Conservation (phyloP, 2,329 filamentous ascomycete species). For the Pseudogymnoascus sp. region DNA sequence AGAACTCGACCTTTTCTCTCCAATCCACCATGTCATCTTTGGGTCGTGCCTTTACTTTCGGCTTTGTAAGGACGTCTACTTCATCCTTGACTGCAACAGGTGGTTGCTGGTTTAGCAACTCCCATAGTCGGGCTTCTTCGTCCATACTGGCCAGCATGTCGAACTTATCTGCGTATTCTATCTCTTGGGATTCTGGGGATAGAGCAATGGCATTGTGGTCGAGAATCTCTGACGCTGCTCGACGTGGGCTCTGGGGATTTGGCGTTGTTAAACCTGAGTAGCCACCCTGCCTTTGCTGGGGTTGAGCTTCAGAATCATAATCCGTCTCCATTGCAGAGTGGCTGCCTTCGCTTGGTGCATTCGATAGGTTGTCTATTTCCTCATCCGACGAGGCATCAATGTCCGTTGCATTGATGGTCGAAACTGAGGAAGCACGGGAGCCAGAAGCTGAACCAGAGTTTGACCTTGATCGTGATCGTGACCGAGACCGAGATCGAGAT, state of each 20-base stretch:
- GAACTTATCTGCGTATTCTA: slow-evolving; percentile 20
- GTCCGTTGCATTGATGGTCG: slow-evolving; percentile 2
- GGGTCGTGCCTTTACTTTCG: not conserved
- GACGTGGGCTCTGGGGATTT: not conserved
- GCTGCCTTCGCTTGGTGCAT: slow-evolving; percentile 12
- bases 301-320: not conserved
- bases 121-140: slow-evolving; percentile 26
- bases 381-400: not conserved
- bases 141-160: slow-evolving; percentile 21
- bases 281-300: not conserved
- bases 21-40: slow-evolving; percentile 17
- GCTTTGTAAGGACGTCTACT: not conserved
- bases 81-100: slow-evolving; percentile 22
- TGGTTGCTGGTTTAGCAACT: slow-evolving; percentile 21
- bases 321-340: slow-evolving; percentile 1
- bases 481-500: slow-evolving; percentile 14
- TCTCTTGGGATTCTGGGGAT: not conserved
- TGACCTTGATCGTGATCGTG: slow-evolving; percentile 23
- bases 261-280: not conserved
- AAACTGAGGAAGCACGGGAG: not conserved
- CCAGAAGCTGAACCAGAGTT: slow-evolving; percentile 18
- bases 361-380: not conserved
- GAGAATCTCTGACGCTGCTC: not conserved
- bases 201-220: not conserved
- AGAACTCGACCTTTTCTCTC: slow-evolving; percentile 23